Base-by-base conservation (phyloP, 306 rosid genomes). In the Cucurbita argyrosperma region DNA sequence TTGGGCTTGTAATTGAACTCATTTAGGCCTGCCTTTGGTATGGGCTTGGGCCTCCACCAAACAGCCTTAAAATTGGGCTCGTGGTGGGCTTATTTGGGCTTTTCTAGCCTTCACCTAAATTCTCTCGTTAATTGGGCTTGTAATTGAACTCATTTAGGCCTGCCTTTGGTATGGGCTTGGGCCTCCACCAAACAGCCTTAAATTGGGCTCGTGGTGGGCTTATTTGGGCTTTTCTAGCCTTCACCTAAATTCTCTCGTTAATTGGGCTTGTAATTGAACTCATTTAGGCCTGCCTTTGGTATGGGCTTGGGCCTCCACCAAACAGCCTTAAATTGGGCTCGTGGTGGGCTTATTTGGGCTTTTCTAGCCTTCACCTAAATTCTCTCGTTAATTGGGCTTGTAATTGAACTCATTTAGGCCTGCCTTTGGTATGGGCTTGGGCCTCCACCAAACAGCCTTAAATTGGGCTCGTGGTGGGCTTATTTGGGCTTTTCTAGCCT, bases 261-360 rank as follows among this genome's bases (percentile, higher is more conserved):
- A 67, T 21, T 67, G 73, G 72, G 72, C 56, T 67, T 21, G 0
- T 3, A 3, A 67, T 21, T 21, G 38, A 1, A 1, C 55, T 6
- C 40, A 45, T 43, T 45, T 64, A 51, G 71, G 71, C 71, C 71
- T n/a, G n/a, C n/a, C n/a, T n/a, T n/a, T n/a, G n/a, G n/a, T n/a
- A n/a, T 40, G 8, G 43, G 43, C 43, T 40, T 40, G 43, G 6
- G 43, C 35, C 46, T 43, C 6, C 2, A 7, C 8, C 46, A 6
- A 2, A 7, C 9, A 8, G 2, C 51, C 52, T 47, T 47, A 47
- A 47, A 47, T 47, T 47, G 15, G 52, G 52, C 6, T 47, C 5
- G 52, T 4, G 52, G 1, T 42, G 8, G 35, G 35, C 35, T 30
- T 30, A 30, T 30, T 30, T 49, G 45, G 26, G 58, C 59, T 50